Evolutionary conservation across 805 yeast species (phyloP).

Genomic region (Blastobotrys terrestris): DNA sequence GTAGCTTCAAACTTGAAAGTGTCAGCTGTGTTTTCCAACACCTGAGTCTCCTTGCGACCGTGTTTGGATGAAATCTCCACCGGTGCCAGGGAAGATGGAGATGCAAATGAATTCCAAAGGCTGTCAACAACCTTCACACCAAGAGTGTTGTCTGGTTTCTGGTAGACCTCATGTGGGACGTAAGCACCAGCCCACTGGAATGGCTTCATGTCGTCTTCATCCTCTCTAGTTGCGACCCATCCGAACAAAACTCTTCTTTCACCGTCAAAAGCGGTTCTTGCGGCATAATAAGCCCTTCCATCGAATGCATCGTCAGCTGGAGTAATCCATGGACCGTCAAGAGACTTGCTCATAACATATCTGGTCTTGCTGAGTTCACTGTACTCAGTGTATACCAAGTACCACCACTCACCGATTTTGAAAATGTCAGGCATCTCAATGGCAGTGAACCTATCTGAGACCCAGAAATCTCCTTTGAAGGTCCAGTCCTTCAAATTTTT

Average conservation of each 20-base stretch:
- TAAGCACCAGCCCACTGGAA: conserved; percentile 8
- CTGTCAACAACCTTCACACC: conserved; percentile 7
- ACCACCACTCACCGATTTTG: conserved; percentile 7
- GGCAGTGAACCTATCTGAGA: conserved; percentile 1
- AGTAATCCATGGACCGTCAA: conserved; percentile 8
- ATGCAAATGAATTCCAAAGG: conserved; percentile 4
- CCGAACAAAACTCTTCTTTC: conserved; percentile 6
- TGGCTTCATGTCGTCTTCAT: conserved; percentile 6
- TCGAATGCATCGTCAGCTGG: conserved; percentile 8
- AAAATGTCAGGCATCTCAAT: conserved; percentile 9
- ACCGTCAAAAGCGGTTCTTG: conserved; percentile 6
- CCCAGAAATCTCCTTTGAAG: conserved; percentile 7
- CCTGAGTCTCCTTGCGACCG: not conserved
- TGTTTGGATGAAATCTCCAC: not conserved
- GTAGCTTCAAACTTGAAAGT: not conserved
- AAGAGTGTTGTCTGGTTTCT: conserved; percentile 4
- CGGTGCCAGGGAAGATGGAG: not conserved
- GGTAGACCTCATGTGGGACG: conserved; percentile 6
- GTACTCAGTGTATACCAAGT: conserved; percentile 7
- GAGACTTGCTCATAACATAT: conserved; percentile 5
- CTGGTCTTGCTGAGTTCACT: conserved; percentile 7
- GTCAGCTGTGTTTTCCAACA: not conserved
- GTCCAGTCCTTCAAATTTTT: conserved; percentile 4
- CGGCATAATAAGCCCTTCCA: conserved; percentile 8
- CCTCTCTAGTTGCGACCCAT: conserved; percentile 8